Conservation (phyloP, 805 yeast genomes). For the Lachancea thermotolerans region DNA sequence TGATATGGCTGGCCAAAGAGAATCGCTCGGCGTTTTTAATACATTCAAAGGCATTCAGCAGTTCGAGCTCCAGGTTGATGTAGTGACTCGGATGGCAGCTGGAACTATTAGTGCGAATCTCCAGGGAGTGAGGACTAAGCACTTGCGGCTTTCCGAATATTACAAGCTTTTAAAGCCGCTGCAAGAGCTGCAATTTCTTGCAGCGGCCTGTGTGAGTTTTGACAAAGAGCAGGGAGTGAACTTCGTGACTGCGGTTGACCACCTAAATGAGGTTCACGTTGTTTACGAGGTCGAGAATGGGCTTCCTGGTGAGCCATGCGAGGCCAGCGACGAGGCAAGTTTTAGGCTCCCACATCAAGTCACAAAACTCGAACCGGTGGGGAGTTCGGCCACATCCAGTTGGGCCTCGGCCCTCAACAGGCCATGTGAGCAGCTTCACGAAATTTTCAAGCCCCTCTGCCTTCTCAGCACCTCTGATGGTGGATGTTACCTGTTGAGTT, state of each 20-base stretch:
- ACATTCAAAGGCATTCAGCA: slow-evolving; percentile 16
- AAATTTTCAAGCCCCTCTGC: slow-evolving; percentile 1
- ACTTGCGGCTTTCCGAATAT: neutral
- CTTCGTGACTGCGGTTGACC: neutral
- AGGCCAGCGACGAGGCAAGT: no score
- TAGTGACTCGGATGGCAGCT: neutral
- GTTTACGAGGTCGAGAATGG: no score
- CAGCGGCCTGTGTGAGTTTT: neutral
- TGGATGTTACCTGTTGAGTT: slow-evolving; percentile 5
- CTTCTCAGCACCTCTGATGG: slow-evolving; percentile 5
- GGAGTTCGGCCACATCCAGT: neutral
- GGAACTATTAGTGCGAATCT: slow-evolving; percentile 1
- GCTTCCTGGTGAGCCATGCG: no score
- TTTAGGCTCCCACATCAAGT: no score
- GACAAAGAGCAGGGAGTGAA: neutral
- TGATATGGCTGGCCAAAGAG: neutral
- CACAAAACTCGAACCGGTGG: no score
- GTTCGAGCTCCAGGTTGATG: slow-evolving; percentile 1
- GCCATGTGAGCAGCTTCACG: neutral
- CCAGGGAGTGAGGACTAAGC: neutral
- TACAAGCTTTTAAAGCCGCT: neutral
- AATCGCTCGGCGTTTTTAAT: slow-evolving; percentile 7
- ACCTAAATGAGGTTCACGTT: no score
- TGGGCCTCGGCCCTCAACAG: neutral
- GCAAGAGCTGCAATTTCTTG: neutral